Evolutionary conservation across 2,329 filamentous ascomycete genomes (phyloP).

Genomic region (Coniella lustricola): DNA sequence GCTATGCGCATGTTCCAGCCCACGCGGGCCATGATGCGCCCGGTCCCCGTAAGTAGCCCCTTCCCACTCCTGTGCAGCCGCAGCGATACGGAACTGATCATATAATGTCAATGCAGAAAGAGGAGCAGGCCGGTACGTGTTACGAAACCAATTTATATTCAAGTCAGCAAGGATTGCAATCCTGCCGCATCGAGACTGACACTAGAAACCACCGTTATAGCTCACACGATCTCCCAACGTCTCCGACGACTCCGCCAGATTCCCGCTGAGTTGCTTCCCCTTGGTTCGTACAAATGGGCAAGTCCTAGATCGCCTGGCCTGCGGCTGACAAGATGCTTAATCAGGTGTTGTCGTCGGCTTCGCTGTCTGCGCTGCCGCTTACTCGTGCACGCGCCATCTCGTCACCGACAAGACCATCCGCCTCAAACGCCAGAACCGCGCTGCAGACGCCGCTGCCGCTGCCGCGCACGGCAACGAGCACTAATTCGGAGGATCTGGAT

Average conservation of each 20-base stretch:
- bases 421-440: slow-evolving; percentile 63
- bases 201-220: slow-evolving; percentile 41
- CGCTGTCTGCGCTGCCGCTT: slow-evolving; percentile 71
- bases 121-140: slow-evolving; percentile 60
- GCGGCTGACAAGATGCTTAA: slow-evolving; percentile 22
- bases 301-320: not conserved
- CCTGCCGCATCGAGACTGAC: slow-evolving; percentile 8
- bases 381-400: slow-evolving; percentile 79
- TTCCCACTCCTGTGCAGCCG: not conserved
- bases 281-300: slow-evolving; percentile 60
- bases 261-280: slow-evolving; percentile 87
- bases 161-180: slow-evolving; percentile 2
- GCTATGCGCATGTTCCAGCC: slow-evolving; percentile 61
- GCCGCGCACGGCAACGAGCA: slow-evolving; percentile 25
- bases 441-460: slow-evolving; percentile 32
- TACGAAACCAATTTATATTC: slow-evolving; percentile 6
- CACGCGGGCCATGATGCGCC: slow-evolving; percentile 59
- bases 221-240: slow-evolving; percentile 94
- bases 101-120: slow-evolving; percentile 43
- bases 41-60: slow-evolving; percentile 60
- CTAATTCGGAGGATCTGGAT: slow-evolving; percentile 20
- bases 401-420: slow-evolving; percentile 86
- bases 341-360: slow-evolving; percentile 80
- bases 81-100: slow-evolving; percentile 24
- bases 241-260: slow-evolving; percentile 83